Evolutionary conservation across 768 basidiomycete species (phyloP), one percentile per base, ranked within the genome.

Genomic region (Russula lepida): DNA sequence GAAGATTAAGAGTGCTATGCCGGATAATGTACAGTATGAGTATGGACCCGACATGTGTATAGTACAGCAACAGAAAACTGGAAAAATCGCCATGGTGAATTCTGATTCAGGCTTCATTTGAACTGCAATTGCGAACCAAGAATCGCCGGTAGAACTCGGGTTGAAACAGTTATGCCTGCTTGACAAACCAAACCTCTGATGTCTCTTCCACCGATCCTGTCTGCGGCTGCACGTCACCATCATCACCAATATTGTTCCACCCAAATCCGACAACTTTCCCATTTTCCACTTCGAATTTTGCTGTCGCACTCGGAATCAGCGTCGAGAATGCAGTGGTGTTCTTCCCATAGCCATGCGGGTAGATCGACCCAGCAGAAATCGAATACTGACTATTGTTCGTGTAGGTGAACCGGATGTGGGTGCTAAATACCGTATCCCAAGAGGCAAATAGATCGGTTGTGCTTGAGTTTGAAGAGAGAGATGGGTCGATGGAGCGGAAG

Each of bases 151-250:
- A 13, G 11, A 35, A 15, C 12, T 35, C 4, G 13, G 2, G 15
- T 35, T 13, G 12, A 35, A 27, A n/a, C n/a, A 19, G 15, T 27
- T n/a, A 54, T 30, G 37, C 54, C 28, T 30, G 28, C 30, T 43
- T 58, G 15, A 25, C 57, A 51, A 63, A 60, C 62, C 62, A 63
- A 21, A 54, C 58, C 1, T 54, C 62, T 23, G 44, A 43, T 32
- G 33, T 11, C 5, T 63, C 28, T 21, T 54, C 30, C 19, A 54
- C 46, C 2, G 57, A 23, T 17, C 46, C 62, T 25, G 4, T n/a
- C n/a, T n/a, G n/a, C 19, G 8, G 41, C n/a, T 39, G 4, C 41
- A n/a, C 47, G 3, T 23, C 32, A 35, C 12, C 12, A 30, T 9
- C 44, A 13, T 43, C 41, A 43, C n/a, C 11, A 1, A 53, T 28